Evolutionary conservation across 371 early-diverging fungal species (phyloP).

Genomic region (Smittium culicis): DNA sequence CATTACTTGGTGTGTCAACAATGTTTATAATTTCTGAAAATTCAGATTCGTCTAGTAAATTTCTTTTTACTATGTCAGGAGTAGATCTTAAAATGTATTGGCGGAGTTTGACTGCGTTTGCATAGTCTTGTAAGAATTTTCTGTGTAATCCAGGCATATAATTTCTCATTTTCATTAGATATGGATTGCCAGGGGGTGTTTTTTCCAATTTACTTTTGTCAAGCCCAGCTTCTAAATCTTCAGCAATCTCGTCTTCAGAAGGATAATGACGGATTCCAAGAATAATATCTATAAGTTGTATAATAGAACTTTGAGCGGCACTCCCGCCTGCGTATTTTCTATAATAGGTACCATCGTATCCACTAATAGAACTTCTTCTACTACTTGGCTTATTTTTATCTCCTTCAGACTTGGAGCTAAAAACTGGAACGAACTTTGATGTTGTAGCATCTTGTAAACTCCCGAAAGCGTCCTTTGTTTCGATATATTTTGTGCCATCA

Average conservation of each 20-base stretch:
- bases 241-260: constrained; percentile 30
- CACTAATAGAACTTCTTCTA: no score
- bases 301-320: constrained; percentile 87
- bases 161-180: constrained; percentile 75
- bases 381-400: no score
- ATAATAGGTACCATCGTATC: constrained; percentile 16
- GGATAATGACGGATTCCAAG: constrained; percentile 83
- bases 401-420: no score
- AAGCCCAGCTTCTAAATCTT: constrained; percentile 14
- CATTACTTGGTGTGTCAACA: constrained; percentile 16
- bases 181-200: constrained; percentile 44
- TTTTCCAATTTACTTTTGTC: constrained; percentile 13
- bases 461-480: constrained; percentile 52
- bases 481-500: neutral
- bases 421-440: constrained; percentile 31
- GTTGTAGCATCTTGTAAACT: constrained; percentile 39
- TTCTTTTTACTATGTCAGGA: neutral
- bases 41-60: neutral
- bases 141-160: constrained; percentile 85
- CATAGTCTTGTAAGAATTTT: constrained; percentile 66
- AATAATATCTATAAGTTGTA: constrained; percentile 81
- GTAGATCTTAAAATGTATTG: constrained; percentile 25
- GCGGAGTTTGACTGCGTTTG: constrained; percentile 28
- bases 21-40: constrained; percentile 2
- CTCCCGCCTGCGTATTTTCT: constrained; percentile 82